Percentiles rank a stretch among this genome's conserved stretches.
phyloP scores from a whole-genome alignment of 495 filamentous ascomycete species.

The Aspergillus hancockii region DNA sequence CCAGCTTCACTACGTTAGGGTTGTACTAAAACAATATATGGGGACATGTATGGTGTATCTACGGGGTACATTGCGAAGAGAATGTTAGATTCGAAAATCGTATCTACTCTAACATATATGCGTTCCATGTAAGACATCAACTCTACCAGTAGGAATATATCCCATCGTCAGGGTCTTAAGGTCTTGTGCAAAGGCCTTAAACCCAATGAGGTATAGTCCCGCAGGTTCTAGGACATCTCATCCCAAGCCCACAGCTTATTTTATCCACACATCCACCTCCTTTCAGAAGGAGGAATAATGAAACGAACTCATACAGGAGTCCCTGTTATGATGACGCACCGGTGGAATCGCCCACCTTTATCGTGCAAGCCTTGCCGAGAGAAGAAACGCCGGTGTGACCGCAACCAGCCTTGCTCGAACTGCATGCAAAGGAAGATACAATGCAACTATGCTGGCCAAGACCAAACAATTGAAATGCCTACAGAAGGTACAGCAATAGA shows the following conservation, averaged over 20 bases:
- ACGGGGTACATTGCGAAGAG: too few relatives aligned
- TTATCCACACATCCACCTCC: not conserved
- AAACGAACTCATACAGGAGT: constrained; percentile 20
- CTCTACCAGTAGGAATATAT: too few relatives aligned
- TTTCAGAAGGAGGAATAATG: constrained; percentile 13
- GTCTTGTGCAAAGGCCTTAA: too few relatives aligned
- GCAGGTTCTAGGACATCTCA: not conserved
- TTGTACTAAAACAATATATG: too few relatives aligned
- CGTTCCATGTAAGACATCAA: too few relatives aligned
- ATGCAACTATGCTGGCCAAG: constrained; percentile 22
- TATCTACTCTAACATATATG: too few relatives aligned
- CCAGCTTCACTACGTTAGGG: too few relatives aligned
- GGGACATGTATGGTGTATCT: too few relatives aligned
- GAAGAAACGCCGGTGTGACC: constrained; percentile 32
- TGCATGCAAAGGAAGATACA: constrained; percentile 23
- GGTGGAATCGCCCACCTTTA: constrained; percentile 22
- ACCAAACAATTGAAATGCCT: not conserved
- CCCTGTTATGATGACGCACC: constrained; percentile 15
- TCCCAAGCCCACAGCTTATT: not conserved
- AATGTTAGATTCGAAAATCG: too few relatives aligned
- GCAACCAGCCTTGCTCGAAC: constrained; percentile 31
- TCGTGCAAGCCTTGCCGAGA: constrained; percentile 29
- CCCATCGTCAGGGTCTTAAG: too few relatives aligned
- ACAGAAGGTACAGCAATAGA: not conserved
- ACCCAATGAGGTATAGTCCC: too few relatives aligned